phyloP scores from a whole-genome alignment of 305 asterid genomes.

The Fraxinus nigra region DNA sequence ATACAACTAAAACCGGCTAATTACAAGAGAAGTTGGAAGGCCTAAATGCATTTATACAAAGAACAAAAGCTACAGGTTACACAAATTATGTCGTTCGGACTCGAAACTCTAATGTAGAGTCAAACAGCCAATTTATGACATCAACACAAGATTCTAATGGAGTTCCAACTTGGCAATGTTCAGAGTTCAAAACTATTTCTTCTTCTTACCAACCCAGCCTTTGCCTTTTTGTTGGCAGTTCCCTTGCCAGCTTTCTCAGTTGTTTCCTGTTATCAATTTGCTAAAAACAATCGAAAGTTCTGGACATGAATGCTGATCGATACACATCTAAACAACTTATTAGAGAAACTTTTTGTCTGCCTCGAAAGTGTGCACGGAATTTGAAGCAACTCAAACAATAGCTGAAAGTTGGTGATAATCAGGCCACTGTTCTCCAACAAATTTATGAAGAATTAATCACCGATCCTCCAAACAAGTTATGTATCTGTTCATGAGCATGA shows the following conservation, averaged over 20 bases:
- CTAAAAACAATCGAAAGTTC: not conserved
- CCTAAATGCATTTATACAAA: not conserved
- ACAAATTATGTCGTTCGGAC: not conserved
- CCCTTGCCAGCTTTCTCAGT: slow-evolving; percentile 52
- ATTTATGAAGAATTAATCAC: not conserved
- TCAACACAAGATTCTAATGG: not conserved
- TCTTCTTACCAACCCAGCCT: slow-evolving; percentile 60
- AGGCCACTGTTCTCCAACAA: not conserved
- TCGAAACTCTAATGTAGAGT: not conserved
- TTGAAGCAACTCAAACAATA: not conserved
- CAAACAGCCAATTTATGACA: not conserved
- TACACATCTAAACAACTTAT: not conserved
- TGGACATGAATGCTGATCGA: not conserved
- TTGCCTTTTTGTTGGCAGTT: slow-evolving; percentile 59
- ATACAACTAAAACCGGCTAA: not conserved
- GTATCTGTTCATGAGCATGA: not conserved
- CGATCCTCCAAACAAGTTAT: not conserved
- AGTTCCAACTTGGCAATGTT: not conserved
- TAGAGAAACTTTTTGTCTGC: not conserved
- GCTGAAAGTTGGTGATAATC: not conserved
- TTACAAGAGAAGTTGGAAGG: not conserved
- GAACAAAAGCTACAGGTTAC: slow-evolving; percentile 7
- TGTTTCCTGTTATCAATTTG: slow-evolving; percentile 51
- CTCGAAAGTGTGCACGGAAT: not conserved
- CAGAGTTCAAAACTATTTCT: slow-evolving; percentile 37